Conservation (phyloP, 139 green algal species). For the Closterium sp. region DNA sequence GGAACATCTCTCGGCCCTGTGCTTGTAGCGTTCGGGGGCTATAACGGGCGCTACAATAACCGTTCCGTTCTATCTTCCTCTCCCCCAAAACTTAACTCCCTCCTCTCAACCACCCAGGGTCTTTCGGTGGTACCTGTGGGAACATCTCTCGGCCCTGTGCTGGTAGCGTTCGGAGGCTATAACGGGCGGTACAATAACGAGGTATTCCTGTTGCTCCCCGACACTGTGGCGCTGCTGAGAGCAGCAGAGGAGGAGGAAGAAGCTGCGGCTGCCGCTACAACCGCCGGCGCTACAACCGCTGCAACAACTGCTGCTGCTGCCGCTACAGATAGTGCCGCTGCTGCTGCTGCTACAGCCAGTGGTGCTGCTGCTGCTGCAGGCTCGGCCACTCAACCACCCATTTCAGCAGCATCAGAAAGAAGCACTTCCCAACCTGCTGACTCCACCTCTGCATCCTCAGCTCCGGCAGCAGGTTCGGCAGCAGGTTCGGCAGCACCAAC, state of each 20-base stretch:
- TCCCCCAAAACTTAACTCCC: not conserved
- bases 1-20: not conserved
- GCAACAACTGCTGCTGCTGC: not conserved
- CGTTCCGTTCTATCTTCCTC: not conserved
- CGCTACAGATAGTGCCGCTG: not conserved
- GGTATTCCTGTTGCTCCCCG: constrained; percentile 13
- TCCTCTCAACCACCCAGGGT: not conserved
- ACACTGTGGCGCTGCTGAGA: not conserved
- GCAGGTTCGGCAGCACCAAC: not conserved
- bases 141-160: constrained; percentile 1
- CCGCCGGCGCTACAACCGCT: not conserved
- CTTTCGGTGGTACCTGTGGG: constrained; percentile 2
- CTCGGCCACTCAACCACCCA: not conserved
- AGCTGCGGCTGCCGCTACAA: not conserved
- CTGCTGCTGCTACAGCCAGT: not conserved
- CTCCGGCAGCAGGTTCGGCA: not conserved
- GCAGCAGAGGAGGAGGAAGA: not conserved
- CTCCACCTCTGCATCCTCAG: no score
- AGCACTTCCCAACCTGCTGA: not conserved
- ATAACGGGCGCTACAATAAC: constrained; percentile 75
- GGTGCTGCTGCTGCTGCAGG: no score
- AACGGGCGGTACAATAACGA: constrained; percentile 72
- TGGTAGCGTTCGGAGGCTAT: constrained; percentile 79
- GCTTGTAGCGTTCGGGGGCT: constrained; percentile 76
- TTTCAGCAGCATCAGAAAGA: not conserved